Conservation (phyloP, 345 rosid species). For the Aquilaria sinensis region DNA sequence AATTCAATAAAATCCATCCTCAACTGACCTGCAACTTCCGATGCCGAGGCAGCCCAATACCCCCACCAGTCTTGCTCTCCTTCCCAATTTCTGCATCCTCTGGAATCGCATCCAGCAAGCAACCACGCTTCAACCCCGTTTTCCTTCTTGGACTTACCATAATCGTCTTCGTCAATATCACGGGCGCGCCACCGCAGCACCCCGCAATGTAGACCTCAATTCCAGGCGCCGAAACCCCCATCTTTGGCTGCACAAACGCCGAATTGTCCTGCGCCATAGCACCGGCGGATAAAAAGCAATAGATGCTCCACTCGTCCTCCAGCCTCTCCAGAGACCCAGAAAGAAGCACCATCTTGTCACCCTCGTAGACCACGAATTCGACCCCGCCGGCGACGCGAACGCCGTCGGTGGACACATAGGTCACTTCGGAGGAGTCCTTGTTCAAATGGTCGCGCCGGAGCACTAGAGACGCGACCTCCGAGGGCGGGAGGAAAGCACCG, state of each 20-base stretch:
- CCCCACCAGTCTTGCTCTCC: constrained; percentile 26
- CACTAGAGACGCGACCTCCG: constrained; percentile 43
- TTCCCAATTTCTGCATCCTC: constrained; percentile 77
- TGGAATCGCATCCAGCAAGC: constrained; percentile 68
- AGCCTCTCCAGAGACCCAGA: constrained; percentile 81
- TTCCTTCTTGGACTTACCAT: constrained; percentile 66
- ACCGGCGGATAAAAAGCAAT: constrained; percentile 55
- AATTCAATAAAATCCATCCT: not conserved
- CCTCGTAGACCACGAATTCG: constrained; percentile 72
- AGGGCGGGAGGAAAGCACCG: constrained; percentile 59
- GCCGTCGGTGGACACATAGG: constrained; percentile 78
- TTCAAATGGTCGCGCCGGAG: constrained; percentile 76
- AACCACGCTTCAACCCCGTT: constrained; percentile 36
- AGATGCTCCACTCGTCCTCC: constrained; percentile 67
- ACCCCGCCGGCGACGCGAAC: constrained; percentile 72
- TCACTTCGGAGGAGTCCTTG: constrained; percentile 71
- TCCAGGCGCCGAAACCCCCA: constrained; percentile 57
- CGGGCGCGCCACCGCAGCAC: constrained; percentile 77
- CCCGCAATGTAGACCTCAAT: constrained; percentile 91
- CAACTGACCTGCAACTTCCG: constrained; percentile 48
- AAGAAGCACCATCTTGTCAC: constrained; percentile 43
- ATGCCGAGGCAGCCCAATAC: constrained; percentile 24
- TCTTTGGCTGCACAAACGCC: constrained; percentile 51
- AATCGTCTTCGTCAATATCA: constrained; percentile 76
- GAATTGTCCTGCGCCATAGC: constrained; percentile 25